A percentile compares a stretch with the other conserved stretches of the same genome.
Conservation (phyloP, 2,329 filamentous ascomycete genomes). For the Neocatenulostroma microsporum region DNA sequence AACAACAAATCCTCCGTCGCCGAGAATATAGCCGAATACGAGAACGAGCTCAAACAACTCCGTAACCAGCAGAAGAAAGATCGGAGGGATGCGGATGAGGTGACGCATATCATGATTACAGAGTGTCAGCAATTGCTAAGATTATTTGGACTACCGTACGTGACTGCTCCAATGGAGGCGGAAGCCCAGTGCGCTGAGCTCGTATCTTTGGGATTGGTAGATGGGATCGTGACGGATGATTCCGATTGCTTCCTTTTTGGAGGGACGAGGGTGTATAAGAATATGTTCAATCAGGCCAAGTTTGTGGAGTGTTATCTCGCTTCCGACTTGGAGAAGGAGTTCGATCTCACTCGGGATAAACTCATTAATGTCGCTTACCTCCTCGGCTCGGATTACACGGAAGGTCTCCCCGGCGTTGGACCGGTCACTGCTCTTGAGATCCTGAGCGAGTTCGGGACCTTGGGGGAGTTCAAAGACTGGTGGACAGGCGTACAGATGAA, state of each 20-base stretch:
- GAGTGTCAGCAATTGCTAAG: slow-evolving; percentile 88
- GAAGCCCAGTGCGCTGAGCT: slow-evolving; percentile 96
- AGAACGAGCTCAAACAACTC: slow-evolving; percentile 76
- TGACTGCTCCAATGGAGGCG: slow-evolving; percentile 97
- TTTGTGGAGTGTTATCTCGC: slow-evolving; percentile 93
- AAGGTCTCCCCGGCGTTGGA: slow-evolving; percentile 81
- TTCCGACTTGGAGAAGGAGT: slow-evolving; percentile 77
- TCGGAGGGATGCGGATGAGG: slow-evolving; percentile 89
- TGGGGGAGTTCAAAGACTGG: slow-evolving; percentile 79
- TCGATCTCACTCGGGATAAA: slow-evolving; percentile 76
- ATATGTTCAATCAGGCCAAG: slow-evolving; percentile 99
- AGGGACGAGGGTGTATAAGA: slow-evolving; percentile 94
- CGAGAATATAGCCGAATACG: slow-evolving; percentile 71
- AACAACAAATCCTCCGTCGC: slow-evolving; percentile 58
- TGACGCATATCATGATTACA: slow-evolving; percentile 89
- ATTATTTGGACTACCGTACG: slow-evolving; percentile 89
- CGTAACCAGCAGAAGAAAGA: slow-evolving; percentile 96
- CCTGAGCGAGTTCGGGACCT: slow-evolving; percentile 73
- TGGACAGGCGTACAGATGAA: slow-evolving; percentile 69
- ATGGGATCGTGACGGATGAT: slow-evolving; percentile 96
- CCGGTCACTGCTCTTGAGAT: slow-evolving; percentile 94
- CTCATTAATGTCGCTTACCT: slow-evolving; percentile 87
- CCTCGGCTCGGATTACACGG: slow-evolving; percentile 88
- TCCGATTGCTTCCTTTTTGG: slow-evolving; percentile 96
- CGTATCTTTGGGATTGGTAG: slow-evolving; percentile 76